Conservation (phyloP, 2,329 filamentous ascomycete genomes). For the Paradendryphiella salina region DNA sequence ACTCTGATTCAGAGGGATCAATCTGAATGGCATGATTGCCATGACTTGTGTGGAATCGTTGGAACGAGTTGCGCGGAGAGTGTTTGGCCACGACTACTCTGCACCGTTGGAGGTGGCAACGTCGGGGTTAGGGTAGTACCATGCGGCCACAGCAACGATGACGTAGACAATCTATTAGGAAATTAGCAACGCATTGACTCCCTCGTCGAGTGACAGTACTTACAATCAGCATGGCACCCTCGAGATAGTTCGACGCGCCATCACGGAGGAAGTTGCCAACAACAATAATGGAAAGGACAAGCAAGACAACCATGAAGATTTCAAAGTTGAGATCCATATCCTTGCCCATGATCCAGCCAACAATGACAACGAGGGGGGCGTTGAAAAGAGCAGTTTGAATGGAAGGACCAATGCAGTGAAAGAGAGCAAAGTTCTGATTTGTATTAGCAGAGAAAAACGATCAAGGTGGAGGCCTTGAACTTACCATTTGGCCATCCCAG, state of each 20-base stretch:
- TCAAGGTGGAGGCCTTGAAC: neutral
- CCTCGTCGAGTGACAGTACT: slow-evolving; percentile 1
- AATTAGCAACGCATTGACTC: slow-evolving; percentile 2
- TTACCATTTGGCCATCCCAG: slow-evolving; percentile 71
- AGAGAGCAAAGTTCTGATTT: slow-evolving; percentile 71
- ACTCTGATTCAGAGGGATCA: too few relatives aligned
- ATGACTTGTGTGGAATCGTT: too few relatives aligned
- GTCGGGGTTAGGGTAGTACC: slow-evolving; percentile 62
- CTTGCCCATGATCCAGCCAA: slow-evolving; percentile 75
- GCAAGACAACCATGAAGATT: slow-evolving; percentile 78
- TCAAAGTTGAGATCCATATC: slow-evolving; percentile 83
- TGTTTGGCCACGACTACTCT: neutral
- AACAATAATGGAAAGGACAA: slow-evolving; percentile 82
- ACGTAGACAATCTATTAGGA: slow-evolving; percentile 59
- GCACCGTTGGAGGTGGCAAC: slow-evolving; percentile 34
- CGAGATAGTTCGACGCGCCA: slow-evolving; percentile 87
- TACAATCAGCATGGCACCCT: slow-evolving; percentile 74
- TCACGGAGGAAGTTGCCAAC: slow-evolving; percentile 87
- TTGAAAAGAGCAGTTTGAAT: slow-evolving; percentile 91
- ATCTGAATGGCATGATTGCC: too few relatives aligned
- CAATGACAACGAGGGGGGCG: slow-evolving; percentile 77
- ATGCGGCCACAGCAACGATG: slow-evolving; percentile 63
- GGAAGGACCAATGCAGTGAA: slow-evolving; percentile 82
- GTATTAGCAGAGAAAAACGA: neutral
- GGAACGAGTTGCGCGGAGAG: neutral